Conservation (phyloP, 495 filamentous ascomycete species). For the Apodospora peruviana region DNA sequence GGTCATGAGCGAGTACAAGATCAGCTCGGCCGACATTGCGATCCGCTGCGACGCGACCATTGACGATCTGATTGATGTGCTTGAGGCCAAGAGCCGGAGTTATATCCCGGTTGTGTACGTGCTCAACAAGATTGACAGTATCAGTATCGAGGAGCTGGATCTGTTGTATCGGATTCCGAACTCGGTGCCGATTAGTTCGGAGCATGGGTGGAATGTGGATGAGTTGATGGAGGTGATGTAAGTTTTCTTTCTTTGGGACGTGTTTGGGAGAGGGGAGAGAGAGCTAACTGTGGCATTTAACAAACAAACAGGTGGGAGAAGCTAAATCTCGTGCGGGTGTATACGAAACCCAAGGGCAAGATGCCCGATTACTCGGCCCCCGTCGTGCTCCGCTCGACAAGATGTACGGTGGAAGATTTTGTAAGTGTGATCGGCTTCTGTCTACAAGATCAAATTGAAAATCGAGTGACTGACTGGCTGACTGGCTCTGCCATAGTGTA, state of each 20-base stretch:
- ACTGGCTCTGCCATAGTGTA: conserved; percentile 59
- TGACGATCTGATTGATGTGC: conserved; percentile 86
- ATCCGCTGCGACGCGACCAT: conserved; percentile 89
- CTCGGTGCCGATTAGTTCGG: conserved; percentile 91
- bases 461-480: background rate
- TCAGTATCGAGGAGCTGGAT: conserved; percentile 95
- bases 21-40: conserved; percentile 93
- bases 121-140: conserved; percentile 97
- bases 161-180: conserved; percentile 94
- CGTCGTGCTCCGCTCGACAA: conserved; percentile 76
- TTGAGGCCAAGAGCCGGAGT: conserved; percentile 89
- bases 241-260: conserved; percentile 12
- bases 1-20: conserved; percentile 95
- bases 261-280: background rate
- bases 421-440: no score
- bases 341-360: conserved; percentile 97
- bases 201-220: conserved; percentile 98
- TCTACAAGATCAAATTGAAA: no score
- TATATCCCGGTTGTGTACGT: conserved; percentile 99
- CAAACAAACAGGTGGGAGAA: conserved; percentile 70
- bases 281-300: no score
- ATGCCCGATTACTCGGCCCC: conserved; percentile 88
- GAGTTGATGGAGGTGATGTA: conserved; percentile 92
- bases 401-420: conserved; percentile 93
- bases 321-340: conserved; percentile 81